Evolutionary conservation across 176 grass and related monocot genomes (phyloP).

Genomic region (Aegilops speltoides): DNA sequence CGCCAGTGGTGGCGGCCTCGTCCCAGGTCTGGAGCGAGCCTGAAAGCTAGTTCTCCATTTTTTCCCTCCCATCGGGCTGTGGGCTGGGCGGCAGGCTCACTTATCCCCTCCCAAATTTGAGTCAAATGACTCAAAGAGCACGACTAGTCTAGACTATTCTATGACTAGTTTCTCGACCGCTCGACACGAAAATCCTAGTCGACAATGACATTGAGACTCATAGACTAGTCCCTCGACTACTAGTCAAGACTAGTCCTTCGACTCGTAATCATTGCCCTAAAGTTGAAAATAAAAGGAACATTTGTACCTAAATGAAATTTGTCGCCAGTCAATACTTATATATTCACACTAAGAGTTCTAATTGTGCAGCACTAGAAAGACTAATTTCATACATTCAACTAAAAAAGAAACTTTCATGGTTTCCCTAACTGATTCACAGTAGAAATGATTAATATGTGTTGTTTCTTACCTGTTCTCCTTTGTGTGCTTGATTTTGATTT

Average conservation of each 20-base stretch:
- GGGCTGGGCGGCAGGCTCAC: too few relatives aligned
- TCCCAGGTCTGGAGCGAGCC: too few relatives aligned
- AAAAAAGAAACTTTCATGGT: neutral
- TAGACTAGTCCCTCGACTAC: neutral
- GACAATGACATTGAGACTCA: neutral
- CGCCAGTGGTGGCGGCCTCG: too few relatives aligned
- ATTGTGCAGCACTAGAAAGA: slow-evolving; percentile 4
- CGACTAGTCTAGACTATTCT: neutral
- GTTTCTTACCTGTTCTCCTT: too few relatives aligned
- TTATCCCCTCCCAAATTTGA: too few relatives aligned
- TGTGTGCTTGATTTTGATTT: too few relatives aligned
- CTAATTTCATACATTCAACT: neutral
- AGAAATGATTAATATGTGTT: neutral
- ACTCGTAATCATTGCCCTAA: neutral
- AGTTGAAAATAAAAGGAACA: too few relatives aligned
- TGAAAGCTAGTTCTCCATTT: too few relatives aligned
- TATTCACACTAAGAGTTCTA: neutral
- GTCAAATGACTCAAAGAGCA: too few relatives aligned
- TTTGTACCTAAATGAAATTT: slow-evolving; percentile 12
- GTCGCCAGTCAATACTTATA: neutral
- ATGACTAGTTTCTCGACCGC: too few relatives aligned
- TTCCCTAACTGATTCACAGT: neutral
- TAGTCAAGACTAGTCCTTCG: neutral
- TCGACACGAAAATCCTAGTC: neutral
- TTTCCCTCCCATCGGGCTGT: too few relatives aligned